phyloP scores from a whole-genome alignment of 2,329 filamentous ascomycete genomes.

The Fusarium torulosum region DNA sequence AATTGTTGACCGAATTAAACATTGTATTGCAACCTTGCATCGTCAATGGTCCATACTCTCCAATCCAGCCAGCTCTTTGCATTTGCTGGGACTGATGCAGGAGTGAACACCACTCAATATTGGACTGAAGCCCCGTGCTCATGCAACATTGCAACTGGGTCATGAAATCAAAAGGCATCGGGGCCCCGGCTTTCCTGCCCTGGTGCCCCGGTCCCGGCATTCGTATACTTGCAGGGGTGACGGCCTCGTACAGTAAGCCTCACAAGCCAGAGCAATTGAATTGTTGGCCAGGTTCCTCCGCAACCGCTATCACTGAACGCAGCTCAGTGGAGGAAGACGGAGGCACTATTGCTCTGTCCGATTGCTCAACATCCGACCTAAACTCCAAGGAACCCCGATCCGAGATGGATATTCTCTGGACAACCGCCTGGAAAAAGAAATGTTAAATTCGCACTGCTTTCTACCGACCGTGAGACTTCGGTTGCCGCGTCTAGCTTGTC shows the following conservation, averaged over 20 bases:
- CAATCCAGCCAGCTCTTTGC: constrained; percentile 12
- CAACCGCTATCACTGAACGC: constrained; percentile 25
- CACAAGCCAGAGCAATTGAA: constrained; percentile 19
- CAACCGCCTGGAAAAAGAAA: background rate
- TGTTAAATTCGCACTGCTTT: background rate
- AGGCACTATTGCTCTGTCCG: constrained; percentile 10
- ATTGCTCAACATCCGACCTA: constrained; percentile 14
- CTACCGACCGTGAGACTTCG: background rate
- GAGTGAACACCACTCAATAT: constrained; percentile 28
- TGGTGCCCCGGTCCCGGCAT: constrained; percentile 38
- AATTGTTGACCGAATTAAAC: constrained; percentile 16
- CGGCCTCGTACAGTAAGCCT: constrained; percentile 40
- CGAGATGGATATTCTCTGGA: constrained; percentile 1
- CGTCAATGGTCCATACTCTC: constrained; percentile 29
- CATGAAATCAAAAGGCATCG: constrained; percentile 24
- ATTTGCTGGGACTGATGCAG: constrained; percentile 26
- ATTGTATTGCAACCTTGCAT: constrained; percentile 18
- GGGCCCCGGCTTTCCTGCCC: constrained; percentile 35
- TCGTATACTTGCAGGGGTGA: constrained; percentile 37
- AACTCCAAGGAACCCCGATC: constrained; percentile 13
- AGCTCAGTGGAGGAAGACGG: constrained; percentile 28
- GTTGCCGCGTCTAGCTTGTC: background rate
- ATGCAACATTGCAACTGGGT: constrained; percentile 13
- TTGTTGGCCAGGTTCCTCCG: constrained; percentile 17
- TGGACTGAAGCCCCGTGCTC: constrained; percentile 18